These are phyloP conservation scores for Larix kaempferi DNA, from an alignment of 75 land plant species.

Conservation along the genomic window DNA sequence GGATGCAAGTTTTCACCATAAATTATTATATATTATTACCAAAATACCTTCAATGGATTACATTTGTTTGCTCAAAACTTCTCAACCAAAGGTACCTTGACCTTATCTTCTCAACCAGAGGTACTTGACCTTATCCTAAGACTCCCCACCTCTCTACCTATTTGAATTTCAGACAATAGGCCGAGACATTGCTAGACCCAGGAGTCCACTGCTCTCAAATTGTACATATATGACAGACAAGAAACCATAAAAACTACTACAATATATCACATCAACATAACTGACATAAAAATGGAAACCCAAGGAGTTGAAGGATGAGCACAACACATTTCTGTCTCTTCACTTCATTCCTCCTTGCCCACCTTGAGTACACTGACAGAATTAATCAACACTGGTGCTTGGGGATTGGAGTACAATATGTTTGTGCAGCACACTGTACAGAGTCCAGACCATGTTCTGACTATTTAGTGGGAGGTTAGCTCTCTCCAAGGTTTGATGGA, in stretches of 20 bases:
- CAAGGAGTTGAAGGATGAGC: constrained; percentile 74
- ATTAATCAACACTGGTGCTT: constrained; percentile 4
- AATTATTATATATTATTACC: not conserved
- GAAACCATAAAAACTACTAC: not conserved
- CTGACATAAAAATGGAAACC: not conserved
- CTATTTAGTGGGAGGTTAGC: not conserved
- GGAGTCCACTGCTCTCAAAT: not conserved
- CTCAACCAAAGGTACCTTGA: no score
- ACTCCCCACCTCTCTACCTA: not conserved
- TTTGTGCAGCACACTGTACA: constrained; percentile 9
- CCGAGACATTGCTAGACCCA: not conserved
- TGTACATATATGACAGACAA: constrained; percentile 8
- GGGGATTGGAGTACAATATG: not conserved
- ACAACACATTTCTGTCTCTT: constrained; percentile 47
- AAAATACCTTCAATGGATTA: no score
- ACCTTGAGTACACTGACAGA: constrained; percentile 11
- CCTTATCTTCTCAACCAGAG: not conserved
- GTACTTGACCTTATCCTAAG: not conserved
- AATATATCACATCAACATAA: not conserved
- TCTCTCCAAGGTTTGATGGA: not conserved
- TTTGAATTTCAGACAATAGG: not conserved
- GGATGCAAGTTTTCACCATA: not conserved
- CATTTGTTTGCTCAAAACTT: no score
- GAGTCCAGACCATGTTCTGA: not conserved
- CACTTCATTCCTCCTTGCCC: constrained; percentile 58